Evolutionary conservation across 345 rosid species (phyloP).

Genomic region (Eutrema japonicum): DNA sequence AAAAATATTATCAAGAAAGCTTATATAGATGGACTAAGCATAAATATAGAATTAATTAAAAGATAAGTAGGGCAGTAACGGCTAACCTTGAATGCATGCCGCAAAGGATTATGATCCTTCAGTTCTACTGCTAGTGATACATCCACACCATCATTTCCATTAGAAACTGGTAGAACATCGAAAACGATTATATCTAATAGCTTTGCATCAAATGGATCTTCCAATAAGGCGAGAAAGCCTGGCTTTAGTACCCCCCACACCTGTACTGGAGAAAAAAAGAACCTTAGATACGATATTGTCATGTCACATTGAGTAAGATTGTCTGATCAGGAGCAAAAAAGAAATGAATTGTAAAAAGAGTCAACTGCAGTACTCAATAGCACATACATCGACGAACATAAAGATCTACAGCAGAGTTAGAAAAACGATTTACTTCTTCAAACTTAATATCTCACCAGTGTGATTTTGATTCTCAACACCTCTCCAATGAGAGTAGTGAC

Average conservation of each 20-base stretch:
- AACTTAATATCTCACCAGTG: slow-evolving; percentile 14
- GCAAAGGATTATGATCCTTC: slow-evolving; percentile 91
- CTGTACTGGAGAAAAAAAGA: slow-evolving; percentile 60
- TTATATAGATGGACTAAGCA: slow-evolving; percentile 16
- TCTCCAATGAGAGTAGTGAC: slow-evolving; percentile 14
- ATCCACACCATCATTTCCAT: slow-evolving; percentile 79
- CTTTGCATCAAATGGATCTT: slow-evolving; percentile 82
- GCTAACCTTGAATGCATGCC: slow-evolving; percentile 88
- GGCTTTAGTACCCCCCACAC: slow-evolving; percentile 99
- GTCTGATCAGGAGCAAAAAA: slow-evolving; percentile 21
- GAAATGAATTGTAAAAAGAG: slow-evolving; percentile 23
- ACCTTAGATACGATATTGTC: slow-evolving; percentile 37
- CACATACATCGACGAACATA: slow-evolving; percentile 18
- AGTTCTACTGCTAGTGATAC: slow-evolving; percentile 80
- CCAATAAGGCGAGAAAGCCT: slow-evolving; percentile 92
- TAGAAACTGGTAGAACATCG: slow-evolving; percentile 88
- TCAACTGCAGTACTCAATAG: slow-evolving; percentile 10
- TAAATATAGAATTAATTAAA: neutral
- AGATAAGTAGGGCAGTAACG: slow-evolving; percentile 17
- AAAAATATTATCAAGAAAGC: slow-evolving; percentile 16
- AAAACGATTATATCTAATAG: slow-evolving; percentile 90
- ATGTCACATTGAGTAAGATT: slow-evolving; percentile 10
- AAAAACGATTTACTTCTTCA: slow-evolving; percentile 5
- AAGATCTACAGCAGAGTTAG: slow-evolving; percentile 11
- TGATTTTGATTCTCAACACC: neutral